Base-by-base conservation (phyloP, 2,329 filamentous ascomycete genomes). In the Trichoderma atrobrunneum region DNA sequence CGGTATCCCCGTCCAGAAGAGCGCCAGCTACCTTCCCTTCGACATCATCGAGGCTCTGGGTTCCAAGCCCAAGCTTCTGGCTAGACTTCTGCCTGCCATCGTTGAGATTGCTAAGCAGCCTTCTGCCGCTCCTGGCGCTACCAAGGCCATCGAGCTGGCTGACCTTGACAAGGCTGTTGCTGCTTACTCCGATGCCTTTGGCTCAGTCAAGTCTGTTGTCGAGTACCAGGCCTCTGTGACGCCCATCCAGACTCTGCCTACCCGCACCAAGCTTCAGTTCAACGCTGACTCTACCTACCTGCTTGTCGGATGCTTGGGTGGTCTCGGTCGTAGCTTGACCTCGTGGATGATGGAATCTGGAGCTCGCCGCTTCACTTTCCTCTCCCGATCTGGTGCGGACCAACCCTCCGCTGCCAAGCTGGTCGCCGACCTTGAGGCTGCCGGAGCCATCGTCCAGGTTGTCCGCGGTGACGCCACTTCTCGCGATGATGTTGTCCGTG, bases 311-410 rank as follows among this genome's bases (percentile, higher is more conserved):
- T 75, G 76, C 28, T 43, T 77, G 28, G 74, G 75, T 28, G 75
- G 76, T 14, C 59, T 78, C 5, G 77, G 77, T 6, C 65, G 73
- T 18, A 64, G 70, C 1, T 72, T 79, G 26, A 56, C 71, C 12
- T 30, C 34, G 7, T 73, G 74, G 60, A 68, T 76, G 51, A 62
- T 63, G 26, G 72, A 70, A 34, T 63, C 57, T 0, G 80, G 80
- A 0, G 78, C 78, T 2, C 75, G 74, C 7, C 71, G 76, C n/a
- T 76, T 82, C 36, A 72, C 77, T 1, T 77, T 80, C 32, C 65
- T 81, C 2, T 79, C 76, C 39, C 73, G 79, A 11, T 77, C 78
- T 0, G 79, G 78, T 1, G 24, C 69, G 0, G 39, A 75, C 2
- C 76, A 72, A 12, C 72, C 75, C 0, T 39, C 61, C 1, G 78